These are phyloP conservation scores for Solidago caesia DNA, from an alignment of 129 eudicot species.

Conservation along the genomic window DNA sequence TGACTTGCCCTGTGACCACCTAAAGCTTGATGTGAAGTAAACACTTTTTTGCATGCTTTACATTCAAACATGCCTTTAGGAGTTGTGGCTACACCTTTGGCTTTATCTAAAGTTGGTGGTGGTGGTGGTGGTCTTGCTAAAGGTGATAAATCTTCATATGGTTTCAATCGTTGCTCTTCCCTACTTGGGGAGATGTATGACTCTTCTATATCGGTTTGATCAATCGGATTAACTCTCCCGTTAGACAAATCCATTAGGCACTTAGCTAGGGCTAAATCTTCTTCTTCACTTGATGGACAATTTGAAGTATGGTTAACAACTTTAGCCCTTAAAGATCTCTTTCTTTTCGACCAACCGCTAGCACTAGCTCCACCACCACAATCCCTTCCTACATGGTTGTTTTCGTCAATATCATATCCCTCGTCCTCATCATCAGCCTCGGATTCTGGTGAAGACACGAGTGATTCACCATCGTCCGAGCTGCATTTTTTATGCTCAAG, in stretches of 20 bases:
- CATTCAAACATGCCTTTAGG: constrained; percentile 82
- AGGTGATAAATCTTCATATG: constrained; percentile 29
- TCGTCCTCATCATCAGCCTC: constrained; percentile 54
- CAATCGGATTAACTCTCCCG: constrained; percentile 51
- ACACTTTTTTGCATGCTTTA: constrained; percentile 90
- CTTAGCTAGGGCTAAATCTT: constrained; percentile 68
- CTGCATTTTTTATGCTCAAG: constrained; percentile 83
- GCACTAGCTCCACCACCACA: constrained; percentile 33
- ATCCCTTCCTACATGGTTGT: constrained; percentile 24
- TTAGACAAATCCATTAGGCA: constrained; percentile 76
- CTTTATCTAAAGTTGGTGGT: constrained; percentile 34
- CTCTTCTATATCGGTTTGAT: constrained; percentile 48
- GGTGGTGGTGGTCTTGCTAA: constrained; percentile 22
- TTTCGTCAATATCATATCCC: constrained; percentile 26
- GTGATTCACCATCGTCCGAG: constrained; percentile 74
- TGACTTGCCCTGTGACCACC: constrained; percentile 97
- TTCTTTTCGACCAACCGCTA: constrained; percentile 76
- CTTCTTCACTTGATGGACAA: constrained; percentile 61
- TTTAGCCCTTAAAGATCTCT: constrained; percentile 70
- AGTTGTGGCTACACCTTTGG: constrained; percentile 46
- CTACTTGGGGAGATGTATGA: constrained; percentile 62
- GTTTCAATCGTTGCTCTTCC: constrained; percentile 61
- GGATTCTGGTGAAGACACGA: constrained; percentile 55
- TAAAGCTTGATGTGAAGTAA: constrained; percentile 87
- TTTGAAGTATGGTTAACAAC: constrained; percentile 44